These are phyloP conservation scores for Hanseniaspora mollemarum DNA, from an alignment of 805 yeast species.

Conservation along the genomic window DNA sequence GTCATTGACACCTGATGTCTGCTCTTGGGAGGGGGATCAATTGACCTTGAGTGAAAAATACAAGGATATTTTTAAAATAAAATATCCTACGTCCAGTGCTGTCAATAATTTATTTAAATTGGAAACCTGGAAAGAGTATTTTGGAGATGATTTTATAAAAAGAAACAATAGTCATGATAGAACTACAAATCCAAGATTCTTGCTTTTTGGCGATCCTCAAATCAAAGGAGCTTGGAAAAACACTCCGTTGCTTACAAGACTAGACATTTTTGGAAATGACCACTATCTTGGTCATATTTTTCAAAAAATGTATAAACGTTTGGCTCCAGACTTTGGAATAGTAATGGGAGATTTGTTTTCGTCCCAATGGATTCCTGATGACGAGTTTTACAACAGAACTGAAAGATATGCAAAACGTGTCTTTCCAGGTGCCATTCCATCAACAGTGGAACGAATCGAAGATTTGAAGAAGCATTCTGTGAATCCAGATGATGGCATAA, in stretches of 20 bases:
- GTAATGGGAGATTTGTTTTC: conserved; percentile 90
- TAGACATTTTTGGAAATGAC: conserved; percentile 87
- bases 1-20: conserved; percentile 40
- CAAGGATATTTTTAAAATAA: conserved; percentile 20
- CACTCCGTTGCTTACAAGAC: conserved; percentile 57
- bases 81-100: conserved; percentile 17
- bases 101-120: conserved; percentile 17
- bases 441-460: conserved; percentile 41
- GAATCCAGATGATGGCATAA: conserved; percentile 24
- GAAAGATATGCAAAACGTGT: conserved; percentile 59
- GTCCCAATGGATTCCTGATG: conserved; percentile 87
- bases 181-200: conserved; percentile 29
- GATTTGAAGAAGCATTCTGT: conserved; percentile 18
- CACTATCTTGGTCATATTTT: conserved; percentile 77
- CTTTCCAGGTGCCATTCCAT: conserved; percentile 50
- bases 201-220: conserved; percentile 94
- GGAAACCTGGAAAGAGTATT: conserved; percentile 22
- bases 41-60: conserved; percentile 18
- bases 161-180: background rate
- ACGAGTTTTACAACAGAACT: conserved; percentile 74
- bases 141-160: conserved; percentile 24
- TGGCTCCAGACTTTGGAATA: conserved; percentile 68
- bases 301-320: conserved; percentile 46
- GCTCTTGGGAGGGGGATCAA: conserved; percentile 43
- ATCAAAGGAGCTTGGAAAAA: conserved; percentile 76